phyloP scores from a whole-genome alignment of 2,329 filamentous ascomycete genomes.

The Phialocephala sp. region DNA sequence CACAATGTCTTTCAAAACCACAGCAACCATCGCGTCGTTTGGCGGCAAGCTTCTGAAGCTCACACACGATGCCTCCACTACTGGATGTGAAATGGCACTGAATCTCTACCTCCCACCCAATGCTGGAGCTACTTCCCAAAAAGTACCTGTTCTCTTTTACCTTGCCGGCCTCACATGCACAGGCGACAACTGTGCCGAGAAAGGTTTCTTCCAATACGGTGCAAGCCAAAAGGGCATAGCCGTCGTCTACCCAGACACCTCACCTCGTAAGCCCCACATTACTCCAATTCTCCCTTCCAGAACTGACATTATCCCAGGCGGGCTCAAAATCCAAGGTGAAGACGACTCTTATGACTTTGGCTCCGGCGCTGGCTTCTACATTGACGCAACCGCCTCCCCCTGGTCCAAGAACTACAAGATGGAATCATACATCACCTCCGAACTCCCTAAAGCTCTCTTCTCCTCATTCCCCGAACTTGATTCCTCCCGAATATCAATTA shows the following conservation, averaged over 20 bases:
- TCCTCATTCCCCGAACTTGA: conserved; percentile 76
- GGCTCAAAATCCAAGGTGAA: conserved; percentile 80
- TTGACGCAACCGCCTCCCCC: conserved; percentile 79
- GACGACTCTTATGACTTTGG: conserved; percentile 93
- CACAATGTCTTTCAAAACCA: conserved; percentile 85
- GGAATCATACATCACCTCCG: conserved; percentile 89
- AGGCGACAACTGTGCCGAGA: conserved; percentile 81
- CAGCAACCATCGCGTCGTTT: conserved; percentile 87
- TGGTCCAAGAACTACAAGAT: conserved; percentile 86
- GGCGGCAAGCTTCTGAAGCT: conserved; percentile 96
- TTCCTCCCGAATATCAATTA: conserved; percentile 74
- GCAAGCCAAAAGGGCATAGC: conserved; percentile 84
- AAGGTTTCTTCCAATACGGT: conserved; percentile 88
- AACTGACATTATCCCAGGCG: conserved; percentile 53
- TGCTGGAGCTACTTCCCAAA: conserved; percentile 52
- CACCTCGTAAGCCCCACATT: conserved; percentile 64
- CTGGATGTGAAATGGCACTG: conserved; percentile 87
- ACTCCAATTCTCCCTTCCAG: background rate
- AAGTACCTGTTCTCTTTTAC: conserved; percentile 88
- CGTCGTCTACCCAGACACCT: conserved; percentile 95
- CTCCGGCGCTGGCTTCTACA: conserved; percentile 89
- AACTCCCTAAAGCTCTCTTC: conserved; percentile 83
- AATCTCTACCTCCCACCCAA: conserved; percentile 89
- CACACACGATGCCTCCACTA: conserved; percentile 78
- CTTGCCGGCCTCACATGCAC: conserved; percentile 95